Evolutionary conservation across 257 asterid species (phyloP), one percentile per base, ranked within the genome.

Genomic region (Solanum appendiculatum): DNA sequence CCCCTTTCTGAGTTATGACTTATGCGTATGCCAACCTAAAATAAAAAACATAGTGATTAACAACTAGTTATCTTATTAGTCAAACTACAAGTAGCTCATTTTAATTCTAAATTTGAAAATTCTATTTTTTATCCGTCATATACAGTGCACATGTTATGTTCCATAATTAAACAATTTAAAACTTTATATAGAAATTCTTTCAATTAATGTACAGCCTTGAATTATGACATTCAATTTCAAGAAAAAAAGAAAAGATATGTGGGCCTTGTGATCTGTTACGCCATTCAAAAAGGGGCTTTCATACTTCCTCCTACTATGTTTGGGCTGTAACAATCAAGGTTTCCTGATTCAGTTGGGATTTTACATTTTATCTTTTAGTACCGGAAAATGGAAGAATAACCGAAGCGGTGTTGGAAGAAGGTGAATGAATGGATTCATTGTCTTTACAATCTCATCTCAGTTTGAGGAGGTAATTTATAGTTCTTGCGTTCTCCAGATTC

Each of bases 401-500:
- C 60, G 1, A 8, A 13, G 2, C n/a, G 36, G 36, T 40, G 3
- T 25, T 40, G 13, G 83, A 7, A 77, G n/a, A 78, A 74, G 84
- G 84, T 78, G n/a, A 25, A 91, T 78, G n/a, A 25, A 91, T 89
- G 93, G 93, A 82, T 82, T 91, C 90, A 1, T n/a, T 86, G 34
- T 80, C 86, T 85, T 85, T 85, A 46, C 64, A 34, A 18, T 75
- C 66, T 84, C 91, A 87, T 29, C 80, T n/a, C 72, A 84, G 27
- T 82, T 58, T 87, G 54, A 14, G 46, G 23, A 87, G 84, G 87
- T 72, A 75, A 42, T 12, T 83, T 39, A 1, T 60, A 9, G 39
- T 29, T n/a, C 11, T 86, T 23, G 16, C 81, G 42, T 42, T 63
- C 42, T 84, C 77, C 23, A 40, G 36, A 39, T 75, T 75, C 36